Conservation (phyloP, 2,329 filamentous ascomycete genomes). For the Chaetomium sp. region DNA sequence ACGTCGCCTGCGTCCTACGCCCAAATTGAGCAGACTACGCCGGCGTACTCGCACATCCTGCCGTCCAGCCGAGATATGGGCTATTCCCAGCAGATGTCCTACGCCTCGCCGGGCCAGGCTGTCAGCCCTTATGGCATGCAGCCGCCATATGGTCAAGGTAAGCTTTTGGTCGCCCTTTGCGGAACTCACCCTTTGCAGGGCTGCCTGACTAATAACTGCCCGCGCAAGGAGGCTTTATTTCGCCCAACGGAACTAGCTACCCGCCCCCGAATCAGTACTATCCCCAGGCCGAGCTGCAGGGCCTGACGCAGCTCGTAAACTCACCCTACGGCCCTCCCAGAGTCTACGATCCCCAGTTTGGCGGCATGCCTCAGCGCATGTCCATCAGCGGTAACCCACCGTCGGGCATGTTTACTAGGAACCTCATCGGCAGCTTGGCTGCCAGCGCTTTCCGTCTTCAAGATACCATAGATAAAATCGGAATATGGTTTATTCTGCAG, state of each 20-base stretch:
- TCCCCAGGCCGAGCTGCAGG: slow-evolving; percentile 29
- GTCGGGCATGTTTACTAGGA: slow-evolving; percentile 88
- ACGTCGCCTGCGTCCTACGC: slow-evolving; percentile 79
- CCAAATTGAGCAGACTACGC: slow-evolving; percentile 47
- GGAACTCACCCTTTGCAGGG: not conserved
- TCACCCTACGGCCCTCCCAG: slow-evolving; percentile 32
- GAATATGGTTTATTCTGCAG: slow-evolving; percentile 96
- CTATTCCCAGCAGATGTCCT: slow-evolving; percentile 34
- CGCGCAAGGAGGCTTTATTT: slow-evolving; percentile 29
- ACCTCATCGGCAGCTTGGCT: slow-evolving; percentile 88
- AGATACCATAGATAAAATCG: slow-evolving; percentile 77
- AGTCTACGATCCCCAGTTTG: slow-evolving; percentile 30
- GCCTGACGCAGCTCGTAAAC: slow-evolving; percentile 27
- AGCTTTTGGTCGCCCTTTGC: not conserved
- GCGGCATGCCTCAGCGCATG: slow-evolving; percentile 36
- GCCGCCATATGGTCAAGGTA: slow-evolving; percentile 34
- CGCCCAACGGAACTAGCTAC: slow-evolving; percentile 31
- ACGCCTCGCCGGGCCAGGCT: slow-evolving; percentile 30
- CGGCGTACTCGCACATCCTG: slow-evolving; percentile 42
- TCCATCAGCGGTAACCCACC: slow-evolving; percentile 53
- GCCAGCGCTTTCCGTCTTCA: slow-evolving; percentile 84
- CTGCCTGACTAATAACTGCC: not conserved
- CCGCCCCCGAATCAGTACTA: slow-evolving; percentile 32
- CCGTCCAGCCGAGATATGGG: slow-evolving; percentile 45
- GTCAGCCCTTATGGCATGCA: slow-evolving; percentile 37